phyloP scores from a whole-genome alignment of 768 basidiomycete species.

The Leccinellum luteum region DNA sequence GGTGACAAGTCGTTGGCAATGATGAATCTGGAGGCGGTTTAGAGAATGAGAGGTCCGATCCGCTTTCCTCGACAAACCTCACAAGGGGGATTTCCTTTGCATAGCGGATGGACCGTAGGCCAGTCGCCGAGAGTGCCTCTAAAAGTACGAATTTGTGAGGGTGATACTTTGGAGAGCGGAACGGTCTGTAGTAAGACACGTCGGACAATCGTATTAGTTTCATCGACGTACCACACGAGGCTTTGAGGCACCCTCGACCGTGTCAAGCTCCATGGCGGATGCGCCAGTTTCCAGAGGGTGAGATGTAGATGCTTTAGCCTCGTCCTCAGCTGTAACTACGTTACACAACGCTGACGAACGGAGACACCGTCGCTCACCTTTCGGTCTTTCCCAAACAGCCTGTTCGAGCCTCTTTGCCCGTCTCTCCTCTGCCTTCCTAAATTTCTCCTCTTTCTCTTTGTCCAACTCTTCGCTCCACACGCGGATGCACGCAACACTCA shows the following conservation, averaged over 20 bases:
- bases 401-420: slow-evolving; percentile 37
- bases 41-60: slow-evolving; percentile 8
- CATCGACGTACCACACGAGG: slow-evolving; percentile 22
- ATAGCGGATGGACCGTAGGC: slow-evolving; percentile 93
- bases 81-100: slow-evolving; percentile 94
- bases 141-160: slow-evolving; percentile 74
- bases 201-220: background rate
- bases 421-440: slow-evolving; percentile 52
- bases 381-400: slow-evolving; percentile 41
- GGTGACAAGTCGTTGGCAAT: slow-evolving; percentile 93
- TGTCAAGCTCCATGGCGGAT: slow-evolving; percentile 1
- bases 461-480: slow-evolving; percentile 81
- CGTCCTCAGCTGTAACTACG: background rate
- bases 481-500: slow-evolving; percentile 86
- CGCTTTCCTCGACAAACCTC: slow-evolving; percentile 50
- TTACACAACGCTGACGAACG: background rate
- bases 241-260: slow-evolving; percentile 7
- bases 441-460: slow-evolving; percentile 58
- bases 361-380: slow-evolving; percentile 36
- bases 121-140: slow-evolving; percentile 95
- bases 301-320: background rate
- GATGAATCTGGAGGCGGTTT: slow-evolving; percentile 68
- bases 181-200: background rate
- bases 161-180: slow-evolving; percentile 39
- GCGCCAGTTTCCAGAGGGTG: background rate